Evolutionary conservation across 2,329 filamentous ascomycete species (phyloP).

Genomic region (Didymella pomorum): DNA sequence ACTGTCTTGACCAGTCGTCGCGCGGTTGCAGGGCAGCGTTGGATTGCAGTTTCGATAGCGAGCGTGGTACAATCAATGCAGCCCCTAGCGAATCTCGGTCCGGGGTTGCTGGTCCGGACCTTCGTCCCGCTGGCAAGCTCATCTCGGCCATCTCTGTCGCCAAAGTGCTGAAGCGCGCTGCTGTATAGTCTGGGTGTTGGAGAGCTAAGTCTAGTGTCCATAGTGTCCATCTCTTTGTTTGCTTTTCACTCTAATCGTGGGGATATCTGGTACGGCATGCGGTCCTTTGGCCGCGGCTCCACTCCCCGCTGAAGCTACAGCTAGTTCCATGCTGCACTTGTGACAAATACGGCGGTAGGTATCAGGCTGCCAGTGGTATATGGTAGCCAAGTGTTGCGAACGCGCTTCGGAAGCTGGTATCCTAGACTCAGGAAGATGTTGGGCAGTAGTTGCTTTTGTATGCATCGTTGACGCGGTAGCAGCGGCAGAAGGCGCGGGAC

Average conservation of each 20-base stretch:
- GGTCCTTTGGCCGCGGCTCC: slow-evolving; percentile 8
- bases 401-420: neutral
- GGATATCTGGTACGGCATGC: neutral
- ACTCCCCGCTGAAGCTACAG: slow-evolving; percentile 1
- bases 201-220: neutral
- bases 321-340: neutral
- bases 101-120: slow-evolving; percentile 8
- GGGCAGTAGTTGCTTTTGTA: neutral
- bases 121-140: slow-evolving; percentile 5
- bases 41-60: slow-evolving; percentile 17
- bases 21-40: slow-evolving; percentile 9
- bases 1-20: slow-evolving; percentile 3
- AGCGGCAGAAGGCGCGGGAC: neutral
- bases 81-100: slow-evolving; percentile 9
- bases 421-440: neutral
- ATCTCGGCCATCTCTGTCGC: neutral
- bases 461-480: neutral
- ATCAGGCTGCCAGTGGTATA: neutral
- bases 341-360: slow-evolving; percentile 4
- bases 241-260: neutral
- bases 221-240: slow-evolving; percentile 10
- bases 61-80: slow-evolving; percentile 17
- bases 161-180: neutral
- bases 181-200: slow-evolving; percentile 1
- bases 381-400: neutral